phyloP scores from a whole-genome alignment of 495 filamentous ascomycete genomes.

The Schizothecium vesticola region DNA sequence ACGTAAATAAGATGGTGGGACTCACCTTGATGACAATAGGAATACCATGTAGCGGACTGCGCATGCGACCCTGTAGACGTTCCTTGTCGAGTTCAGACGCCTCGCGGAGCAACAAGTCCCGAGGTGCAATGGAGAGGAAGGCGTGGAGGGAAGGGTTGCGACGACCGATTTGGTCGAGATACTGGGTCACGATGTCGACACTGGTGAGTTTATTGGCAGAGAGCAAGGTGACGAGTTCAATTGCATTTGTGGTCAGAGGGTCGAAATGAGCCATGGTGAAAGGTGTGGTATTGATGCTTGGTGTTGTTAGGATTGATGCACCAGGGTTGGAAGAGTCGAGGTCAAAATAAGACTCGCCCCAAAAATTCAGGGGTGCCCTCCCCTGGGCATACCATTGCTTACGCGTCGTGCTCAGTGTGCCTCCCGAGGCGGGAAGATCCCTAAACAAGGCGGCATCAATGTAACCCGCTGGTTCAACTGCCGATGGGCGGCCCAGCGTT shows the following conservation, averaged over 20 bases:
- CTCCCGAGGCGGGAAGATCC: background rate
- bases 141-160: conserved; percentile 45
- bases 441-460: background rate
- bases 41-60: conserved; percentile 52
- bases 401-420: background rate
- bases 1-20: background rate
- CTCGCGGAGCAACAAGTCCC: conserved; percentile 32
- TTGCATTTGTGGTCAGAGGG: conserved; percentile 33
- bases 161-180: conserved; percentile 45
- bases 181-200: conserved; percentile 39
- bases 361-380: background rate
- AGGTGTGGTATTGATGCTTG: background rate
- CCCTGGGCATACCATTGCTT: background rate
- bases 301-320: background rate
- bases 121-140: conserved; percentile 54
- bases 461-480: background rate
- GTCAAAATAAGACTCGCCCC: background rate
- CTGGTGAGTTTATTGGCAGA: conserved; percentile 31
- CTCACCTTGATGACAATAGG: conserved; percentile 18
- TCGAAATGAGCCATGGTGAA: conserved; percentile 18
- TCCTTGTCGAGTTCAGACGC: conserved; percentile 54
- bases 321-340: background rate
- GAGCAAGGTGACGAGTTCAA: conserved; percentile 35
- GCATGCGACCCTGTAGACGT: conserved; percentile 44
- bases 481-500: background rate